These are phyloP conservation scores for Diaporthe nobilis DNA, from an alignment of 2,329 filamentous ascomycete species.

Conservation along the genomic window DNA sequence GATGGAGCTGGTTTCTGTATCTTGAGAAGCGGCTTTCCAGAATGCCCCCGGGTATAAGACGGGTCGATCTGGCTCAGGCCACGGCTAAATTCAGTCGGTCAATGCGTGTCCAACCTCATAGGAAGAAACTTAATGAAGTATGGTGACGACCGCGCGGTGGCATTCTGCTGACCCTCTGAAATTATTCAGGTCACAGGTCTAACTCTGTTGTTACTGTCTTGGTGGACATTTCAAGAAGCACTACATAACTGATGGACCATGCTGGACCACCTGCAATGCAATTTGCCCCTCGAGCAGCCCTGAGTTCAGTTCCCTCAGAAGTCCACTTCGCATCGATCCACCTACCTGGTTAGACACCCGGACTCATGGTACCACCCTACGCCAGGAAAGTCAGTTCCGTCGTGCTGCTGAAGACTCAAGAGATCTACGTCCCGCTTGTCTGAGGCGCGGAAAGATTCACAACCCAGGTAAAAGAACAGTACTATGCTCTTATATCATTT, in stretches of 20 bases:
- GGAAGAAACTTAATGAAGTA: neutral
- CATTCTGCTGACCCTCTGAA: neutral
- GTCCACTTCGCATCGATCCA: neutral
- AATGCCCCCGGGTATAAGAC: neutral
- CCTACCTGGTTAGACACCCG: neutral
- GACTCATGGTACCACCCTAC: neutral
- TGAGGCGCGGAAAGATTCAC: neutral
- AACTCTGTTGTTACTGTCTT: neutral
- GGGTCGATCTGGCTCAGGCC: neutral
- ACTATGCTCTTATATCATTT: neutral
- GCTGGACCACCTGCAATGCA: neutral
- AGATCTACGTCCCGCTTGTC: neutral
- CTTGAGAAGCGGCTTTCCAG: neutral
- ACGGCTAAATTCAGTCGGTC: neutral
- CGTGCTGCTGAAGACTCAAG: neutral
- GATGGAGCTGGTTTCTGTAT: conserved; percentile 72
- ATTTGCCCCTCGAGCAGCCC: neutral
- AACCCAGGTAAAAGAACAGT: no score
- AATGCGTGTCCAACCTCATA: neutral
- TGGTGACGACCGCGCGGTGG: neutral
- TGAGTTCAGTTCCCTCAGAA: neutral
- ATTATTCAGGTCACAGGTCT: neutral
- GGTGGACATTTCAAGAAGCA: neutral
- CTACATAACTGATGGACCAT: neutral
- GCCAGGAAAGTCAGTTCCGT: neutral